phyloP scores from a whole-genome alignment of 78 protist genomes.

The Guillardia theta region DNA sequence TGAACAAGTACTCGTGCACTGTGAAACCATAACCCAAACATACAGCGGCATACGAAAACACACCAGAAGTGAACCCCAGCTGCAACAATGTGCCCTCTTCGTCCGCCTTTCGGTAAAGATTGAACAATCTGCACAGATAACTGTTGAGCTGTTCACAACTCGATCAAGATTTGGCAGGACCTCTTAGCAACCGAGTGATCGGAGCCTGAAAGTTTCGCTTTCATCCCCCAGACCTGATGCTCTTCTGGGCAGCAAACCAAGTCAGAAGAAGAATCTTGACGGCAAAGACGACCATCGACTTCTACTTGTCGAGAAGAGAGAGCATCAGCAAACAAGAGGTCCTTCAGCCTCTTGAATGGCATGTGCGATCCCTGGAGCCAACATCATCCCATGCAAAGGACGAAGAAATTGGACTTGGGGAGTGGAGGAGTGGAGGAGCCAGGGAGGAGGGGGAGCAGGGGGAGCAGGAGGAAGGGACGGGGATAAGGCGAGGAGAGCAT shows the following conservation, averaged over 20 bases:
- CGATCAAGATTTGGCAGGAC: no score
- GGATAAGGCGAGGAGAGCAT: neutral
- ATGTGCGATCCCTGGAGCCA: no score
- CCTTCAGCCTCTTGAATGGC: no score
- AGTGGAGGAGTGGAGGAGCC: neutral
- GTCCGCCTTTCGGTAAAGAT: no score
- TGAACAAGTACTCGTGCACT: constrained; percentile 70
- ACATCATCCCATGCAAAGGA: neutral
- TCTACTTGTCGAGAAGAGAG: no score
- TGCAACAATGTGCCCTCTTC: constrained; percentile 4
- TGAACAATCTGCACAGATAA: no score
- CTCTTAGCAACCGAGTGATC: neutral
- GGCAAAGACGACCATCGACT: no score
- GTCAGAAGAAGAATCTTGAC: no score
- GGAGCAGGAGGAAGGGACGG: neutral
- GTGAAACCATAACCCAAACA: no score
- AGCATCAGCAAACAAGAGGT: no score
- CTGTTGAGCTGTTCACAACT: neutral
- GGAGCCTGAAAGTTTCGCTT: neutral
- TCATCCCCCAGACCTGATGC: neutral
- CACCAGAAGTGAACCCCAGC: constrained; percentile 57
- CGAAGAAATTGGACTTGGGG: neutral
- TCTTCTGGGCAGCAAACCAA: no score
- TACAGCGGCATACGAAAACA: no score
- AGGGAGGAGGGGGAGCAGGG: neutral